These are phyloP conservation scores for Crucibulum laeve DNA, from an alignment of 768 basidiomycete species.

Conservation along the genomic window DNA sequence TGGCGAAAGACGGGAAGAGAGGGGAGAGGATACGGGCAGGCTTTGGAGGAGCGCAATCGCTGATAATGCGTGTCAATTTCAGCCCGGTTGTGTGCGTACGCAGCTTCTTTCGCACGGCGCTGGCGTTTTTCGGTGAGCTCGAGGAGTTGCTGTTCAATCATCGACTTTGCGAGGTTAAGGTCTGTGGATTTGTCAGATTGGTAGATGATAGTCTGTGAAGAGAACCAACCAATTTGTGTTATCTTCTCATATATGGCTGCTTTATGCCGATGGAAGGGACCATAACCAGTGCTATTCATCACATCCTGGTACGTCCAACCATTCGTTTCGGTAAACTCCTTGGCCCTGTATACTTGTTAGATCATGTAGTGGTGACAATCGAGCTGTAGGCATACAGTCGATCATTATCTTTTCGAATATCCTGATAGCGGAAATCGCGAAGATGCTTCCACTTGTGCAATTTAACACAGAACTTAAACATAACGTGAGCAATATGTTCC, in stretches of 20 bases:
- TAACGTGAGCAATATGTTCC: not conserved
- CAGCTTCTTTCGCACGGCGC: slow-evolving; percentile 14
- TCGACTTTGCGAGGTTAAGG: slow-evolving; percentile 11
- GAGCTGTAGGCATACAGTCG: not conserved
- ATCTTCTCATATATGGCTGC: slow-evolving; percentile 34
- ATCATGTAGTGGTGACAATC: not conserved
- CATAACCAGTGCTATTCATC: slow-evolving; percentile 32
- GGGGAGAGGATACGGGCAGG: slow-evolving; percentile 33
- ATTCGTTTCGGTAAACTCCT: slow-evolving; percentile 22
- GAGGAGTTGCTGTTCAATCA: slow-evolving; percentile 21
- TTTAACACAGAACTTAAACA: slow-evolving; percentile 21
- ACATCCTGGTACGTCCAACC: slow-evolving; percentile 44
- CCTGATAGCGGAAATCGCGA: slow-evolving; percentile 1
- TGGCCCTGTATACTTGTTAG: slow-evolving; percentile 25
- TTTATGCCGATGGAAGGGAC: slow-evolving; percentile 30
- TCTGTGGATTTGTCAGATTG: slow-evolving; percentile 22
- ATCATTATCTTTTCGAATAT: slow-evolving; percentile 5
- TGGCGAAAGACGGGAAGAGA: slow-evolving; percentile 41
- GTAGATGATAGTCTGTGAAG: too few species aligned
- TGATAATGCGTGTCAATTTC: slow-evolving; percentile 41
- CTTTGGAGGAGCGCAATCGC: slow-evolving; percentile 32
- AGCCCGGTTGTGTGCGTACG: slow-evolving; percentile 20
- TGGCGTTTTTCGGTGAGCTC: slow-evolving; percentile 15
- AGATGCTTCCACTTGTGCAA: slow-evolving; percentile 16
- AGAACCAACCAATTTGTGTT: slow-evolving; percentile 25